phyloP scores from a whole-genome alignment of 768 basidiomycete genomes.

The Naematelia aurantialba region DNA sequence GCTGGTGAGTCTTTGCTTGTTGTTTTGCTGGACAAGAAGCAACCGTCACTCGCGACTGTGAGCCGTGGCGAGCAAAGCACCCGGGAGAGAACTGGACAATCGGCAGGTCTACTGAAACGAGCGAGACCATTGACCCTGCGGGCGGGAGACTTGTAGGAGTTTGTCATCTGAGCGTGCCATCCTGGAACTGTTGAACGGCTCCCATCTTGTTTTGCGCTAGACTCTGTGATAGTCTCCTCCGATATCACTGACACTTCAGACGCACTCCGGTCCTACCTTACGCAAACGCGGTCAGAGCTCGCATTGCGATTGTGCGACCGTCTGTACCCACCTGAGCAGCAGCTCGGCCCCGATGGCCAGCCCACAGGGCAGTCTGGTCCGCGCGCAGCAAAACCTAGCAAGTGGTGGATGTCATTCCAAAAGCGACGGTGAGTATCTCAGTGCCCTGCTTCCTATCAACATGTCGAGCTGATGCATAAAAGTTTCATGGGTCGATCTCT shows the following conservation, averaged over 20 bases:
- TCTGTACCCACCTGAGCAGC: slow-evolving; percentile 62
- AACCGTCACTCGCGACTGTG: too few species aligned
- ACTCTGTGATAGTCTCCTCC: background rate
- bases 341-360: slow-evolving; percentile 64
- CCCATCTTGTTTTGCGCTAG: background rate
- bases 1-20: slow-evolving; percentile 60
- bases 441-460: background rate
- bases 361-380: slow-evolving; percentile 41
- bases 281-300: slow-evolving; percentile 88
- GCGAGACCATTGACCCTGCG: too few species aligned
- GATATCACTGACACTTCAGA: slow-evolving; percentile 57
- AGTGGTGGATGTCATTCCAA: slow-evolving; percentile 99
- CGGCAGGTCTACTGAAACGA: too few species aligned
- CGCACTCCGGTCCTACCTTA: slow-evolving; percentile 82
- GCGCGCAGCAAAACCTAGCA: slow-evolving; percentile 75
- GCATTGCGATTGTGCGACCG: slow-evolving; percentile 79
- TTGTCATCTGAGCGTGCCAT: background rate
- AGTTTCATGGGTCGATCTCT: slow-evolving; percentile 43
- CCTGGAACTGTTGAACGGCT: background rate
- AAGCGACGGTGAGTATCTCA: slow-evolving; percentile 63
- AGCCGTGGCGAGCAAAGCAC: too few species aligned
- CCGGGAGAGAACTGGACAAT: too few species aligned
- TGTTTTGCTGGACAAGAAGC: too few species aligned
- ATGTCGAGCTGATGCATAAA: slow-evolving; percentile 2
- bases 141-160: background rate